Evolutionary conservation across 345 rosid species (phyloP).

Genomic region (Trapa incisa): DNA sequence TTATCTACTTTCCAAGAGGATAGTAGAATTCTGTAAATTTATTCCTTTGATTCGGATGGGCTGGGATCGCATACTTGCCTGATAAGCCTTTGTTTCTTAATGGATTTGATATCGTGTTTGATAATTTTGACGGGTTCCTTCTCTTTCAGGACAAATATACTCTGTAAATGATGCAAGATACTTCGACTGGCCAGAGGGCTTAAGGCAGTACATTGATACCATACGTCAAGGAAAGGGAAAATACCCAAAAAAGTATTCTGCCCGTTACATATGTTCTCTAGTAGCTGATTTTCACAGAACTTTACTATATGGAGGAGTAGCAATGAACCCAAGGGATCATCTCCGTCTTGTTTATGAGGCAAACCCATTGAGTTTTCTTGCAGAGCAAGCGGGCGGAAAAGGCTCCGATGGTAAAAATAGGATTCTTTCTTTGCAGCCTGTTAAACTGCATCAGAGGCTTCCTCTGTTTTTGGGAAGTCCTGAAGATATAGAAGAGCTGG

Average conservation of each 20-base stretch:
- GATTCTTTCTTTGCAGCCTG: slow-evolving; percentile 75
- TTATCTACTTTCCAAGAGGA: too few relatives aligned
- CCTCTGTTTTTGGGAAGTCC: slow-evolving; percentile 77
- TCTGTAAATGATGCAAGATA: slow-evolving; percentile 90
- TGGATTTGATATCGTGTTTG: not conserved
- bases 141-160: slow-evolving; percentile 65
- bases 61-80: not conserved
- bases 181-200: slow-evolving; percentile 90
- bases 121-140: not conserved
- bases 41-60: not conserved
- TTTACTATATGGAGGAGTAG: slow-evolving; percentile 72
- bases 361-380: slow-evolving; percentile 83
- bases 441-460: slow-evolving; percentile 76
- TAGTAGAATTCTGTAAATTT: not conserved
- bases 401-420: slow-evolving; percentile 69
- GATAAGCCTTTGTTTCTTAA: not conserved
- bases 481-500: slow-evolving; percentile 69
- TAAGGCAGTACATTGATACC: slow-evolving; percentile 68
- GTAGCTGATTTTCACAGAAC: slow-evolving; percentile 94
- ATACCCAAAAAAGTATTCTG: slow-evolving; percentile 83
- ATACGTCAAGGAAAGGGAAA: slow-evolving; percentile 83
- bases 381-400: slow-evolving; percentile 79
- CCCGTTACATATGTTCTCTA: slow-evolving; percentile 81
- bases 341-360: slow-evolving; percentile 86
- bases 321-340: slow-evolving; percentile 94